Base-by-base conservation (phyloP, 192 early-diverging fungal genomes). In the Physocladia obscura region DNA sequence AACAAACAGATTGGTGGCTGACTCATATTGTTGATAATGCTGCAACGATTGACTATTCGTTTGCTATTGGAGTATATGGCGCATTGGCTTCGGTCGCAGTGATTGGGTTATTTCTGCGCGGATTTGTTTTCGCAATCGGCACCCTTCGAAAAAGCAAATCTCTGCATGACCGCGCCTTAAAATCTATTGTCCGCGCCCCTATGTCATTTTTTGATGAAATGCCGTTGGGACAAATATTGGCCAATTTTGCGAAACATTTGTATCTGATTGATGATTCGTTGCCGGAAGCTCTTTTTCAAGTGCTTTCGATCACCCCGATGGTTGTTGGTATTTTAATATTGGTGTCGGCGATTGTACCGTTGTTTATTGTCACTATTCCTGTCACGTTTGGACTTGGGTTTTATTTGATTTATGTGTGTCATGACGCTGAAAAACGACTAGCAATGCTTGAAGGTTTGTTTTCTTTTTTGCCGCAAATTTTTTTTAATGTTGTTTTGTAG, bases 301-400 rank as follows among this genome's bases (percentile, higher is more conserved):
- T 72, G 22, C 56, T 87, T 13, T 77, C 81, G 49, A 85, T 85
- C 59, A 64, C 76, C 15, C 83, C 85, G 13, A 63, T 87, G 5
- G 69, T 76, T 27, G 36, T 84, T 2, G 89, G 88, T 4, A 79
- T 87, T 1, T 67, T 87, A 0, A 68, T 90, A 19, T 78, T 91
- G 26, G 82, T 84, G 15, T 80, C 81, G 11, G 76, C 82, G 4
- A 75, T 90, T 30, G 79, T 91, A n/a, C 87, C 87, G 5, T 89
- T 80, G 76, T 86, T 85, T 36, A 84, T 78, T 65, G 78, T 77
- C 2, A 75, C 85, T 15, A n/a, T 73, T 13, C 71, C 71, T 52
- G 39, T 82, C 71, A 81, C 32, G 77, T 11, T 51, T 76, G 62
- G 57, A 72, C 27, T 74, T 59, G 44, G 60, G 59, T 50, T 68